These are phyloP conservation scores for Penicillium fimorum DNA, from an alignment of 495 filamentous ascomycete species.

Conservation along the genomic window DNA sequence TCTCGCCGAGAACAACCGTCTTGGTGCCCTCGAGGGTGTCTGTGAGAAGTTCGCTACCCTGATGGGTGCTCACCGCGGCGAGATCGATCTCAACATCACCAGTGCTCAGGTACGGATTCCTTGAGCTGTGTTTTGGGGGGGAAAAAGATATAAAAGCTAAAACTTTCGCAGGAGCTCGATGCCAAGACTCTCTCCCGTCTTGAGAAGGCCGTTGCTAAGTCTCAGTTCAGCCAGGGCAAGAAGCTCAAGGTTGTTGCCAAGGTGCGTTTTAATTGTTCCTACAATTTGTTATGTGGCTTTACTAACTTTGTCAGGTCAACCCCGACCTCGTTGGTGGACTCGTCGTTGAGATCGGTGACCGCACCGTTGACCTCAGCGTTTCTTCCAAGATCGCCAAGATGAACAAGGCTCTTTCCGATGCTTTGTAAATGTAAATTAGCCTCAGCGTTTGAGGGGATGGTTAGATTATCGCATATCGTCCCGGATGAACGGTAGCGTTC, in stretches of 20 bases:
- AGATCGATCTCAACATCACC: slow-evolving; percentile 88
- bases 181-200: slow-evolving; percentile 78
- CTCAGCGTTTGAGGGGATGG: slow-evolving; percentile 23
- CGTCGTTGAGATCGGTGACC: slow-evolving; percentile 94
- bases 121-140: neutral
- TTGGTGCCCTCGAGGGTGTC: slow-evolving; percentile 76
- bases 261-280: slow-evolving; percentile 49
- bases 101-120: slow-evolving; percentile 70
- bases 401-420: slow-evolving; percentile 97
- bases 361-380: slow-evolving; percentile 96
- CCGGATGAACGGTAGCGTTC: slow-evolving; percentile 35
- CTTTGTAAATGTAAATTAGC: slow-evolving; percentile 71
- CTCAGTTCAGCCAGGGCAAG: slow-evolving; percentile 85
- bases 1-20: slow-evolving; percentile 92
- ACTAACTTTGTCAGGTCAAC: slow-evolving; percentile 63
- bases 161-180: slow-evolving; percentile 71
- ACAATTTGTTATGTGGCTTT: neutral
- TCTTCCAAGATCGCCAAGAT: slow-evolving; percentile 92
- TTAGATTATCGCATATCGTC: slow-evolving; percentile 28
- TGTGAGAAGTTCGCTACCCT: slow-evolving; percentile 82
- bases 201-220: slow-evolving; percentile 86
- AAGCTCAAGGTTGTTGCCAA: slow-evolving; percentile 95
- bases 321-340: slow-evolving; percentile 91
- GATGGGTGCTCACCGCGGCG: slow-evolving; percentile 85
- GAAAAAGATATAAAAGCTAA: slow-evolving; percentile 1